These are phyloP conservation scores for Hypoxylon sp. DNA, from an alignment of 2,329 filamentous ascomycete species.

Conservation along the genomic window DNA sequence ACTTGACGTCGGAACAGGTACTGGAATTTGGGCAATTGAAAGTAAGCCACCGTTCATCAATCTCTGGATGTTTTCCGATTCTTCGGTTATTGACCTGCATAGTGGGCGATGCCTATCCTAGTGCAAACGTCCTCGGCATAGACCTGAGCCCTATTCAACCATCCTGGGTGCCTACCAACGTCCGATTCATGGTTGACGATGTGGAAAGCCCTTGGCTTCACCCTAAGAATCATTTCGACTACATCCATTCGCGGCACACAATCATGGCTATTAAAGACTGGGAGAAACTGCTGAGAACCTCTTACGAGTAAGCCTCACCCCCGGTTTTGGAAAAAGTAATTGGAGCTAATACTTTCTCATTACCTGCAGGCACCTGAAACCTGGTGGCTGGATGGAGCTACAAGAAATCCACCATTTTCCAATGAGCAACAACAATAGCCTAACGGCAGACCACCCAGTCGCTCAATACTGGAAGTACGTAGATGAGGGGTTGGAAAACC, in stretches of 20 bases:
- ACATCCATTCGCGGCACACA: constrained; percentile 71
- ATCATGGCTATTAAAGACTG: constrained; percentile 71
- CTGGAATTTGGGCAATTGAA: constrained; percentile 54
- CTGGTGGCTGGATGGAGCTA: constrained; percentile 69
- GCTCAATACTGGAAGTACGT: constrained; percentile 64
- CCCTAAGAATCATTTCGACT: constrained; percentile 69
- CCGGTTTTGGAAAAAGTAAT: background rate
- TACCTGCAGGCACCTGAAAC: constrained; percentile 62
- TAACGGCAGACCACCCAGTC: constrained; percentile 60
- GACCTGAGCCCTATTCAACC: constrained; percentile 60
- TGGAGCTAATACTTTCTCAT: constrained; percentile 23
- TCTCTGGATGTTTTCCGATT: background rate
- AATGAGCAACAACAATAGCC: constrained; percentile 59
- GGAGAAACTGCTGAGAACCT: constrained; percentile 63
- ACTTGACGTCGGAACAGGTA: constrained; percentile 56
- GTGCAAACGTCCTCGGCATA: constrained; percentile 58
- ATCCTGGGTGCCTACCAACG: constrained; percentile 59
- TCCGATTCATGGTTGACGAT: constrained; percentile 66
- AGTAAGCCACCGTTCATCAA: constrained; percentile 35
- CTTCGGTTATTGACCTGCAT: constrained; percentile 15
- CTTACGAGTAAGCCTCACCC: constrained; percentile 61
- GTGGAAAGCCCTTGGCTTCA: constrained; percentile 70
- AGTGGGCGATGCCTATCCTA: constrained; percentile 58
- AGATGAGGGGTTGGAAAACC: constrained; percentile 59
- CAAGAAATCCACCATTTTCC: constrained; percentile 69